These are phyloP conservation scores for Colletotrichum lupini DNA, from an alignment of 2,329 filamentous ascomycete genomes.

Conservation along the genomic window DNA sequence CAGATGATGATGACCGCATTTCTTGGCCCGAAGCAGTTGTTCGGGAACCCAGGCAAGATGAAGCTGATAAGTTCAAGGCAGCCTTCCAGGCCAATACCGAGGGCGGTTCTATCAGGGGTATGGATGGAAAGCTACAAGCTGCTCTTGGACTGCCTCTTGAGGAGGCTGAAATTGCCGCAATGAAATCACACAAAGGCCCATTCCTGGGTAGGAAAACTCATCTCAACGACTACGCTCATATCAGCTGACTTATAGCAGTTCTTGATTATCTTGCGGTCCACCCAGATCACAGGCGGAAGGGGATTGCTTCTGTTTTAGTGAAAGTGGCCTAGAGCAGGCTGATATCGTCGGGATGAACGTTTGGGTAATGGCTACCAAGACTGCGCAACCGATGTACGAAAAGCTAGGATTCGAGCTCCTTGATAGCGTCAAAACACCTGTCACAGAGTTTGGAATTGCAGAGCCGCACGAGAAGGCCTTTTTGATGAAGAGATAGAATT, in stretches of 20 bases:
- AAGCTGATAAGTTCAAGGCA: neutral
- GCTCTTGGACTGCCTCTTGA: neutral
- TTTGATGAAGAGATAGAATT: neutral
- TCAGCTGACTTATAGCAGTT: neutral
- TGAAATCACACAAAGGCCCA: neutral
- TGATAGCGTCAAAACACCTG: neutral
- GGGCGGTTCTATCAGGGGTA: neutral
- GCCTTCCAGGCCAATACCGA: neutral
- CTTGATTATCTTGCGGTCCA: neutral
- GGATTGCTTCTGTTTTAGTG: neutral
- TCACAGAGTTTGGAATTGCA: neutral
- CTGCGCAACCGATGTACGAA: slow-evolving; percentile 7
- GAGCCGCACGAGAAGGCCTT: neutral
- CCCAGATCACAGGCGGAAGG: neutral
- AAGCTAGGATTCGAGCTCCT: slow-evolving; percentile 14
- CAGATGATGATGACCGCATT: neutral
- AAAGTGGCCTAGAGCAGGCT: neutral
- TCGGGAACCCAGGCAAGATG: neutral
- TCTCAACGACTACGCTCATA: neutral
- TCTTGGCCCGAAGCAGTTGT: neutral
- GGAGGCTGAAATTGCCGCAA: neutral
- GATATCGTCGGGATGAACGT: slow-evolving; percentile 3
- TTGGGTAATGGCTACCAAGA: neutral
- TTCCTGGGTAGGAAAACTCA: neutral
- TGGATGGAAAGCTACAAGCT: neutral